phyloP scores from a whole-genome alignment of 2,329 filamentous ascomycete genomes.

The Rhynchosporium agropyri region DNA sequence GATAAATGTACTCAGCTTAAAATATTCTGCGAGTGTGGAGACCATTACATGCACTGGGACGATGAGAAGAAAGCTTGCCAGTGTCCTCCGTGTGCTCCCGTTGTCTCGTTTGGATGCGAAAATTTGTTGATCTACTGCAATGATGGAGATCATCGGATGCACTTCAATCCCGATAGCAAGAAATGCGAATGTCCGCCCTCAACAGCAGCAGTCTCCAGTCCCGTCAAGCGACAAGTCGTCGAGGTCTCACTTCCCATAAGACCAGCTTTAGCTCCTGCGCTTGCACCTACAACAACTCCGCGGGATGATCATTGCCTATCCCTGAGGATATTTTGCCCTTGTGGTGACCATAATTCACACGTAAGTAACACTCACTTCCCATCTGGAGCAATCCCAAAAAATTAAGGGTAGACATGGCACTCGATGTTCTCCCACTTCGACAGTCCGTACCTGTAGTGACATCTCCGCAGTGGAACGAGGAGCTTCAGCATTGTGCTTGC shows the following conservation, averaged over 20 bases:
- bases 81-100: neutral
- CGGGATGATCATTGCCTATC: neutral
- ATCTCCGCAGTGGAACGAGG: neutral
- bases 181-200: neutral
- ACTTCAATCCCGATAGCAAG: neutral
- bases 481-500: slow-evolving; percentile 1
- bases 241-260: neutral
- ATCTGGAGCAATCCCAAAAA: too few species aligned
- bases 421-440: too few species aligned
- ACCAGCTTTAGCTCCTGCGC: neutral
- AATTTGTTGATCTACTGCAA: neutral
- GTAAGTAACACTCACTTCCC: neutral
- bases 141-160: slow-evolving; percentile 4
- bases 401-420: too few species aligned
- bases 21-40: slow-evolving; percentile 7
- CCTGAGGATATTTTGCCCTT: slow-evolving; percentile 2
- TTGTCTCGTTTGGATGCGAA: slow-evolving; percentile 3
- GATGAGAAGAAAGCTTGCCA: neutral
- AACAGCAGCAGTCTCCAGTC: neutral
- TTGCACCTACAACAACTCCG: neutral
- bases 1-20: neutral
- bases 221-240: neutral
- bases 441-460: neutral
- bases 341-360: neutral
- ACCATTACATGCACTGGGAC: slow-evolving; percentile 1